Conservation (phyloP, 257 asterid genomes). For the Fraxinus quadrangulata region DNA sequence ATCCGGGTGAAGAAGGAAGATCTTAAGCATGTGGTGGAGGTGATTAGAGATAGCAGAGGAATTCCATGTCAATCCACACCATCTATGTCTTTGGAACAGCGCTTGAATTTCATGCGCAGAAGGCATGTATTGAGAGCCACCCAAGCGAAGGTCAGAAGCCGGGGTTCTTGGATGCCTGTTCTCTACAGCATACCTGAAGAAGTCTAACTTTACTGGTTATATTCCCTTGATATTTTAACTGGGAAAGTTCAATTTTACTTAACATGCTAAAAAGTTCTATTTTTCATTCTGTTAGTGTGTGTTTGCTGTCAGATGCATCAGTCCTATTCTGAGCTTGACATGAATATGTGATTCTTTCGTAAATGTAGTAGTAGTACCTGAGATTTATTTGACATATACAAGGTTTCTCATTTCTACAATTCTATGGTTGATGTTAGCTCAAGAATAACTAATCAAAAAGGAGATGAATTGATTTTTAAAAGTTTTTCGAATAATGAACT, state of each 20-base stretch:
- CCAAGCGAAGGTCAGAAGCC: constrained; percentile 24
- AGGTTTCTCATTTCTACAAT: not conserved
- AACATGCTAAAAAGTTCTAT: not conserved
- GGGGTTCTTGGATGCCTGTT: constrained; percentile 49
- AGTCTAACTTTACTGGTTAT: not conserved
- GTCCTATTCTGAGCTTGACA: not conserved
- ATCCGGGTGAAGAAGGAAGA: constrained; percentile 60
- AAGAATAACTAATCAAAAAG: too few relatives aligned
- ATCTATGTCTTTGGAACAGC: constrained; percentile 46
- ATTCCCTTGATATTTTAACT: not conserved
- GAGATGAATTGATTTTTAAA: too few relatives aligned
- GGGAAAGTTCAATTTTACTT: not conserved
- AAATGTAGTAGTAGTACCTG: not conserved
- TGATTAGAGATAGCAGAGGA: constrained; percentile 36
- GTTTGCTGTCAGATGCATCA: not conserved
- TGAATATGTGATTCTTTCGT: not conserved
- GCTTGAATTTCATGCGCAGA: constrained; percentile 45
- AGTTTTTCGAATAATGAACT: too few relatives aligned
- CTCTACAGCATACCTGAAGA: constrained; percentile 68
- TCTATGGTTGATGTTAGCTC: too few relatives aligned
- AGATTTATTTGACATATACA: not conserved
- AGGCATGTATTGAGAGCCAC: constrained; percentile 47
- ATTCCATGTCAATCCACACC: constrained; percentile 2
- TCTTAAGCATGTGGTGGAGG: constrained; percentile 53
- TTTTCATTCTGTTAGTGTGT: not conserved